Conservation (phyloP, 1,139 yeast species). For the Geotrichum citri-aurantii region DNA sequence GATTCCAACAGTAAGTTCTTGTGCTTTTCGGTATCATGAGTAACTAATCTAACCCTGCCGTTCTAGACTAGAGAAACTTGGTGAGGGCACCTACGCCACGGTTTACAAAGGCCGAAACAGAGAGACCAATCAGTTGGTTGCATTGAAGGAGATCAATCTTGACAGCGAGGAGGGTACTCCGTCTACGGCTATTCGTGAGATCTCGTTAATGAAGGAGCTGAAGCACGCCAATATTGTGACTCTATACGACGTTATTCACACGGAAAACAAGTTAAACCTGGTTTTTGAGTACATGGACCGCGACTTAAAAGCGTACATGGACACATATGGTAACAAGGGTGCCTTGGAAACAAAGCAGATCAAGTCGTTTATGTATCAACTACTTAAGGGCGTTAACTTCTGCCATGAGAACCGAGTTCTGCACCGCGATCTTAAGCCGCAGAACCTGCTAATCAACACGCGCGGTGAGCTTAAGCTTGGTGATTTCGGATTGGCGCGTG, state of each 20-base stretch:
- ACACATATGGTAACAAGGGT: conserved; percentile 70
- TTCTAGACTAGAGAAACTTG: conserved; percentile 68
- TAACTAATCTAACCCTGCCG: conserved; percentile 16
- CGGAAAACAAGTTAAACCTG: conserved; percentile 87
- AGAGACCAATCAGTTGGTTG: conserved; percentile 87
- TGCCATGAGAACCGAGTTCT: conserved; percentile 93
- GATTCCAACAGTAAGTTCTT: conserved; percentile 25
- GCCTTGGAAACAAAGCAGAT: conserved; percentile 75
- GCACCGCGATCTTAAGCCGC: conserved; percentile 95
- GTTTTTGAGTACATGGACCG: conserved; percentile 94
- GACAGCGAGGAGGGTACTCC: conserved; percentile 99
- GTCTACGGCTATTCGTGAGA: conserved; percentile 94
- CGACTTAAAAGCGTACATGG: conserved; percentile 93
- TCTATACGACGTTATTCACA: conserved; percentile 89
- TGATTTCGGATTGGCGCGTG: conserved; percentile 97
- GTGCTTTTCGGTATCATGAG: background rate
- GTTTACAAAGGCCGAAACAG: conserved; percentile 94
- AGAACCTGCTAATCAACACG: conserved; percentile 76
- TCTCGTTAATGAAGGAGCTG: conserved; percentile 91
- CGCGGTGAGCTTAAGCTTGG: conserved; percentile 91
- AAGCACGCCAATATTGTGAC: conserved; percentile 93
- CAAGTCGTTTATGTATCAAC: conserved; percentile 88
- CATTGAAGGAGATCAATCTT: conserved; percentile 85
- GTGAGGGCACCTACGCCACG: conserved; percentile 98
- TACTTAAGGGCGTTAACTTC: conserved; percentile 82